Percentiles rank a stretch among this genome's conserved stretches.
These are phyloP conservation scores for Coniferiporia weirii DNA, from an alignment of 1,284 basidiomycete genomes.

Conservation along the genomic window DNA sequence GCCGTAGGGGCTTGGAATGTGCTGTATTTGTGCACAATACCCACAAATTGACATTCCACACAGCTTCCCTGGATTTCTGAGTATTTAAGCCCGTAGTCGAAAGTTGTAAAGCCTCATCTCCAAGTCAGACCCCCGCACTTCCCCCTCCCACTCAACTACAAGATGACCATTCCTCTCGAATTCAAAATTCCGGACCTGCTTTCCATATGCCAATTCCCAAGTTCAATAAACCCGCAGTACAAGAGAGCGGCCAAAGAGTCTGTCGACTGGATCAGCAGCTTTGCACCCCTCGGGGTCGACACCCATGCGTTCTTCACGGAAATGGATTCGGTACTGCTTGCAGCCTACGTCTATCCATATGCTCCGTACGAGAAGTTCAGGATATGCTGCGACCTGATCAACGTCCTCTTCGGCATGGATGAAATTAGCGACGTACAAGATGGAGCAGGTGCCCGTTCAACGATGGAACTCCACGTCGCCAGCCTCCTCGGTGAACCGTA, in stretches of 20 bases:
- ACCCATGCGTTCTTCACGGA: background rate
- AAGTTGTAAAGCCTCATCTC: too few relatives aligned
- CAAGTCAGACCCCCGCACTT: too few relatives aligned
- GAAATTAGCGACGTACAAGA: constrained; percentile 7
- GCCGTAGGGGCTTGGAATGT: too few relatives aligned
- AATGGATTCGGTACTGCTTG: background rate
- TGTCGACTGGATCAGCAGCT: background rate
- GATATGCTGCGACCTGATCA: background rate
- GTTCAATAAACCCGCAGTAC: background rate
- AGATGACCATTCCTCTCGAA: background rate
- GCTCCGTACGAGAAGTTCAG: constrained; percentile 2
- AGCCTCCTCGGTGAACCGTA: background rate
- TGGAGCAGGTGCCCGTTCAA: background rate
- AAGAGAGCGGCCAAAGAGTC: background rate
- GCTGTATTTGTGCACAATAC: too few relatives aligned
- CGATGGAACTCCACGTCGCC: background rate
- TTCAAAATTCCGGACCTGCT: background rate
- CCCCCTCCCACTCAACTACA: background rate
- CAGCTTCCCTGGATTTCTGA: too few relatives aligned
- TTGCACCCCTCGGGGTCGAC: background rate
- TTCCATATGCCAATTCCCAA: background rate
- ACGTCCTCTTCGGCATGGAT: constrained; percentile 2
- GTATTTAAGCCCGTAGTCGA: too few relatives aligned
- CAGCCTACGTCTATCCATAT: constrained; percentile 1
- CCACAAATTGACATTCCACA: too few relatives aligned